Evolutionary conservation across 2,329 filamentous ascomycete genomes (phyloP).

Genomic region (Waltergamsia citrina): DNA sequence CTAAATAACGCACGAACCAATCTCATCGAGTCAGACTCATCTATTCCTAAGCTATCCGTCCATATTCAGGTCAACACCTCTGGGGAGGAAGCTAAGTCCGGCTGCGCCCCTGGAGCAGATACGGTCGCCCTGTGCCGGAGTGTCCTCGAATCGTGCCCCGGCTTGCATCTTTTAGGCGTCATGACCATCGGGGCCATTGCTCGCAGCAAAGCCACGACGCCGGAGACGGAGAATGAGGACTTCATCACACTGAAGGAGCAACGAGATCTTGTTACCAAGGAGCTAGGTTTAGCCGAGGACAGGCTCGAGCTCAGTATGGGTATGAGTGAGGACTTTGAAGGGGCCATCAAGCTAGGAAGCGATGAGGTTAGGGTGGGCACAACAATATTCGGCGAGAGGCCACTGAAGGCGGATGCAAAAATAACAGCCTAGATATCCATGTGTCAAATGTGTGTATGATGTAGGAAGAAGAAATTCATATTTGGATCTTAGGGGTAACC

Average conservation of each 20-base stretch:
- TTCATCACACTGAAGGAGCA: conserved; percentile 62
- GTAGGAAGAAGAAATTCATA: too few species aligned
- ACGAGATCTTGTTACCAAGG: conserved; percentile 58
- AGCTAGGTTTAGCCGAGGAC: conserved; percentile 32
- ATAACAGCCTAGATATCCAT: conserved; percentile 42
- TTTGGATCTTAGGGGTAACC: too few species aligned
- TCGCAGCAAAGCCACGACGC: conserved; percentile 61
- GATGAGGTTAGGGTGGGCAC: conserved; percentile 86
- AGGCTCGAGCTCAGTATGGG: conserved; percentile 91
- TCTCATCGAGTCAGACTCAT: conserved; percentile 30
- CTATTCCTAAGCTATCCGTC: conserved; percentile 48
- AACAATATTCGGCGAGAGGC: conserved; percentile 83
- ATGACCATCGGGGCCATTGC: conserved; percentile 99
- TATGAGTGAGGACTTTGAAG: conserved; percentile 96
- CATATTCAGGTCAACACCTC: conserved; percentile 96
- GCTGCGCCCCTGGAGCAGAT: conserved; percentile 58
- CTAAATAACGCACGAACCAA: conserved; percentile 68
- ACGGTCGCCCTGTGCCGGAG: conserved; percentile 57
- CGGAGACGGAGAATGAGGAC: conserved; percentile 84
- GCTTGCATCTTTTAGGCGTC: conserved; percentile 66
- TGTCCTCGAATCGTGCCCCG: conserved; percentile 61
- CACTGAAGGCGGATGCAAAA: conserved; percentile 69
- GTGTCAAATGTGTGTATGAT: too few species aligned
- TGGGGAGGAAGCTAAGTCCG: conserved; percentile 77
- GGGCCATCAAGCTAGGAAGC: conserved; percentile 74